Evolutionary conservation across 2,329 filamentous ascomycete genomes (phyloP).

Genomic region (Epichloe sp.): DNA sequence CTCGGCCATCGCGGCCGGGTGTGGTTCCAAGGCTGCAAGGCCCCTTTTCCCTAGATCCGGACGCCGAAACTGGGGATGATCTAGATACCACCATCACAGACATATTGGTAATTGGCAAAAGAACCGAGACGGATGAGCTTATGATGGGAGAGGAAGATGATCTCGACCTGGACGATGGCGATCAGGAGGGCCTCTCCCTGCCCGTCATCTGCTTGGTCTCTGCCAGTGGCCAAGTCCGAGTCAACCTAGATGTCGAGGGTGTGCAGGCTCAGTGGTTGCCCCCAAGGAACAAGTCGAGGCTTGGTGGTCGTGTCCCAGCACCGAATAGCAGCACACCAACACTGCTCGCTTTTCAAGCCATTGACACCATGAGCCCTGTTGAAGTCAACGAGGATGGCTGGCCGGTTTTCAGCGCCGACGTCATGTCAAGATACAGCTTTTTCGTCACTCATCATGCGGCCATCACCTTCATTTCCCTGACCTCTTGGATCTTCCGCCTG

Average conservation of each 20-base stretch:
- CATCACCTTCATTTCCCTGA: constrained; percentile 46
- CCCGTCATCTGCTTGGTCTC: constrained; percentile 47
- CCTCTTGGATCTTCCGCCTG: constrained; percentile 50
- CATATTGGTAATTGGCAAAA: constrained; percentile 49
- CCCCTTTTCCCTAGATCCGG: constrained; percentile 44
- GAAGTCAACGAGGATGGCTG: constrained; percentile 45
- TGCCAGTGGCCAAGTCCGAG: constrained; percentile 45
- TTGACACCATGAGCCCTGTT: constrained; percentile 42
- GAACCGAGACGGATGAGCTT: constrained; percentile 44
- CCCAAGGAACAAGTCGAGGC: constrained; percentile 37
- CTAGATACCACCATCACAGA: constrained; percentile 45
- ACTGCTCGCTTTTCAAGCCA: constrained; percentile 47
- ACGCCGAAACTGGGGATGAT: constrained; percentile 43
- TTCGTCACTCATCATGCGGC: constrained; percentile 48
- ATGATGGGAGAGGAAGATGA: constrained; percentile 55
- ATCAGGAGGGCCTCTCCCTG: constrained; percentile 47
- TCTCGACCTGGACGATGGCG: constrained; percentile 40
- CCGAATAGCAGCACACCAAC: constrained; percentile 27
- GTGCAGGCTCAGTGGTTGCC: constrained; percentile 55
- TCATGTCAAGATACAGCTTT: constrained; percentile 48
- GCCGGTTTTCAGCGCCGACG: constrained; percentile 50
- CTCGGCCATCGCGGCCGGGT: constrained; percentile 43
- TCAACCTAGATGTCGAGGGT: constrained; percentile 49
- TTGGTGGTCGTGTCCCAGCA: constrained; percentile 23
- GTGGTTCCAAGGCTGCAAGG: constrained; percentile 47